A percentile compares a stretch with the other conserved stretches of the same genome.
Evolutionary conservation across 1,139 yeast genomes (phyloP).

Genomic region (Arxiozyma slooffiae): DNA sequence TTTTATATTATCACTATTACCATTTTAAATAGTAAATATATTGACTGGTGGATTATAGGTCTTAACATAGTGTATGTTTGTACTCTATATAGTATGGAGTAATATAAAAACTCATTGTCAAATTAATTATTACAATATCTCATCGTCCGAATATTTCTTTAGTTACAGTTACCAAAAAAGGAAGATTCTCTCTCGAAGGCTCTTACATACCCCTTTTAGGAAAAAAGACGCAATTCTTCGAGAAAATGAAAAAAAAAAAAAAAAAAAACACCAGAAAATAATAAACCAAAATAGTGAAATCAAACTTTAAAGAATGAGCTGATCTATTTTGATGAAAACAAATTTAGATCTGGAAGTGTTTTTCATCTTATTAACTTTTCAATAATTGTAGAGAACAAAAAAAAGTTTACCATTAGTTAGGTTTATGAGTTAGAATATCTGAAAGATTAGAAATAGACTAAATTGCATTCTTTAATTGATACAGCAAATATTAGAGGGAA

Average conservation of each 20-base stretch:
- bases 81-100: neutral
- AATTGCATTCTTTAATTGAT: too few relatives aligned
- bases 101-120: too few relatives aligned
- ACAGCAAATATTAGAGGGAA: neutral
- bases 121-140: too few relatives aligned
- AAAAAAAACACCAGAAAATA: neutral
- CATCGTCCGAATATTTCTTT: neutral
- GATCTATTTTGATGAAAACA: too few relatives aligned
- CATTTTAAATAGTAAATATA: conserved; percentile 1
- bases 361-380: too few relatives aligned
- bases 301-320: neutral
- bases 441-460: neutral
- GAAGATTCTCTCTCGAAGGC: neutral
- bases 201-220: conserved; percentile 10
- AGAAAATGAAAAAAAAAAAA: neutral
- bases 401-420: too few relatives aligned
- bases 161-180: neutral
- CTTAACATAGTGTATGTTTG: neutral
- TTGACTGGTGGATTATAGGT: neutral
- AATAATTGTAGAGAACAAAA: too few relatives aligned
- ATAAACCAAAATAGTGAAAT: neutral
- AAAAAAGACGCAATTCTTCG: conserved; percentile 1
- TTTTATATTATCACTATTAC: too few relatives aligned
- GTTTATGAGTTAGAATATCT: too few relatives aligned
- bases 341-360: too few relatives aligned